Base-by-base conservation (phyloP, 2,329 filamentous ascomycete species). In the Capronia americana region DNA sequence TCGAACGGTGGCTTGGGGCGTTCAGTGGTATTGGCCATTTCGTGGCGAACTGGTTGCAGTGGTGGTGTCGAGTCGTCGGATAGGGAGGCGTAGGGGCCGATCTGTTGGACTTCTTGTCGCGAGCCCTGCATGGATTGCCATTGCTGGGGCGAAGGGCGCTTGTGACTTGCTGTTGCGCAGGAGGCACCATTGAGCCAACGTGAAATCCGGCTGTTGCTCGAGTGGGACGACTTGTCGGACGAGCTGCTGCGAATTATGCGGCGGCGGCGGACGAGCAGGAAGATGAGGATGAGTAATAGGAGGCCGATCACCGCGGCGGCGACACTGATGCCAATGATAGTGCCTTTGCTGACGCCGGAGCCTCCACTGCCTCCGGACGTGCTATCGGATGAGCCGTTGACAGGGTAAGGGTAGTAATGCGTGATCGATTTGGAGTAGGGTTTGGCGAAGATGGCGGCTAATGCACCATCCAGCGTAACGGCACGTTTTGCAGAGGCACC, bases 251-350 rank as follows among this genome's bases (percentile, higher is more conserved):
- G 69, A 44, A 70, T 64, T 56, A 70, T 69, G 10, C 58, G 57
- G 12, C 68, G 57, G 1, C 83, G 82, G 7, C 84, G 81, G 76
- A 83, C 86, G 23, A 89, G 78, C 23, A 87, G 78, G 50, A 86
- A 79, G 5, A 79, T 78, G 14, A 88, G 80, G 26, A 84, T 77
- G 4, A 85, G 67, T 20, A 82, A 81, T 0, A 83, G 84, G 48
- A 90, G 70, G 17, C 53, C 53, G n/a, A 55, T 82, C 1, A 87
- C 78, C 2, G 86, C 87, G 1, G 88, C 79, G 4, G 89, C 82
- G 3, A 88, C 86, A 17, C 87, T 87, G 0, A 90, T 77, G 1
- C 90, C 84, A 0, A 88, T 87, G 0, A 88, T 87, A 0, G 83
- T 84, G 1, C 89, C 82, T 81, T 64, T 65, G 61, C 58, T 66